Evolutionary conservation across 176 grass and related monocot species (phyloP).

Genomic region (Musa schizocarpa): DNA sequence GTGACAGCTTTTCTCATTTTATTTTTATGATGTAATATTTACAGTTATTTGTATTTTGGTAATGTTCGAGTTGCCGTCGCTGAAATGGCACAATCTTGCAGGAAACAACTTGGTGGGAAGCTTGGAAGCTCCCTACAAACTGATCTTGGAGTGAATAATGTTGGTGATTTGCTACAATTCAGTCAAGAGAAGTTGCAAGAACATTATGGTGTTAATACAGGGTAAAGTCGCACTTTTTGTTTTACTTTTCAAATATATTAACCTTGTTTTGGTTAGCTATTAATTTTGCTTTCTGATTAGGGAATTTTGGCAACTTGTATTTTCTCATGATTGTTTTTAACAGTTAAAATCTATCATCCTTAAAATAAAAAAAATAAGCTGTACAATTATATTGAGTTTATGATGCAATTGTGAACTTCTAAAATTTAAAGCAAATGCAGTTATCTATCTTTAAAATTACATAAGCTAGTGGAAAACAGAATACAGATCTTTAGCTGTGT

Average conservation of each 20-base stretch:
- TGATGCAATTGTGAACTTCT: too few species aligned
- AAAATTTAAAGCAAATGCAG: too few species aligned
- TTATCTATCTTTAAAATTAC: too few species aligned
- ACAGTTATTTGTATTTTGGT: not conserved
- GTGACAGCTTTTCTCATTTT: not conserved
- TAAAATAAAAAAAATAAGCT: too few species aligned
- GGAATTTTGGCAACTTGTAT: not conserved
- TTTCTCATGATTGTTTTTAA: too few species aligned
- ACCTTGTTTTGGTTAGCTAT: not conserved
- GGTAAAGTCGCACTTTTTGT: constrained; percentile 30
- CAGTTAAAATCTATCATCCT: too few species aligned
- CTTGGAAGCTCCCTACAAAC: constrained; percentile 80
- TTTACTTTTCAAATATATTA: not conserved
- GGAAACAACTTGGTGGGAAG: constrained; percentile 97
- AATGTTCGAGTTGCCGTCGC: not conserved
- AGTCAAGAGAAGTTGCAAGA: constrained; percentile 70
- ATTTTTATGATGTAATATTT: not conserved
- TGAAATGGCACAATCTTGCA: constrained; percentile 25
- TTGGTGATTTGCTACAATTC: constrained; percentile 75
- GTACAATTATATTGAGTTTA: too few species aligned
- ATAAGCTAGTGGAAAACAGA: too few species aligned
- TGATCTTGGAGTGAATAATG: constrained; percentile 64
- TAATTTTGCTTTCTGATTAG: not conserved
- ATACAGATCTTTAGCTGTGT: too few species aligned
- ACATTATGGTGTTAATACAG: constrained; percentile 75